Evolutionary conservation across 2,329 filamentous ascomycete genomes (phyloP), one percentile per base, ranked within the genome.

Genomic region (Penicillium capsulatum): DNA sequence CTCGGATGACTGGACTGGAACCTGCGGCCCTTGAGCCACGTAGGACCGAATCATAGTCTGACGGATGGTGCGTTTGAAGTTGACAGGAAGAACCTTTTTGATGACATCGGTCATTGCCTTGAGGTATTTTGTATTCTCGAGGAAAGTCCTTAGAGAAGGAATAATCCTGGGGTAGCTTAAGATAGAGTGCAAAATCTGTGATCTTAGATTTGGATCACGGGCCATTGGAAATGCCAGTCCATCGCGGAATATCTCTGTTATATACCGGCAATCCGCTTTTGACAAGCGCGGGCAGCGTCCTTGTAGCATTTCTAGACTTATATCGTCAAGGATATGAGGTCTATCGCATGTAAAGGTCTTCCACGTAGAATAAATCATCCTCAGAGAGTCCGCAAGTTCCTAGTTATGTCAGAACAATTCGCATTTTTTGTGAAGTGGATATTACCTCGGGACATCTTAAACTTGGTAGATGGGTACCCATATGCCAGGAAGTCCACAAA

Each of bases 121-220:
- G 5, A 52, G 19, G 19, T 52, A 50, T 35, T 52, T 52, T 2
- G 28, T 40, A 17, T 50, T 42, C 17, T 48, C 38, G 4, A 45
- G 28, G 30, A 52, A 52, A 2, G 24, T 37, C 19, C 27, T 30
- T 2, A 52, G 33, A 4, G 47, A 50, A 11, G 44, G 47, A 14
- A 52, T 50, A 8, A 52, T 36, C 11, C 10, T 34, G 9, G 14
- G 8, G 7, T 42, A 42, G 3, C n/a, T 24, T 7, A 45, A 34
- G 8, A n/a, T 16, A n/a, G 43, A 26, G 10, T 42, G 17, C 17
- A 10, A 30, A 3, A 50, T 15, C 11, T 38, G 4, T 6, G 31
- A 28, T 3, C 36, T 13, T 13, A 33, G 5, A 9, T n/a, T 10
- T 7, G 14, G 7, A 26, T 47, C 36, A 5, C 14, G 10, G 7